Percentiles rank a stretch among this genome's conserved stretches.
Conservation (phyloP, 495 filamentous ascomycete species). For the Cudoniella acicularis region DNA sequence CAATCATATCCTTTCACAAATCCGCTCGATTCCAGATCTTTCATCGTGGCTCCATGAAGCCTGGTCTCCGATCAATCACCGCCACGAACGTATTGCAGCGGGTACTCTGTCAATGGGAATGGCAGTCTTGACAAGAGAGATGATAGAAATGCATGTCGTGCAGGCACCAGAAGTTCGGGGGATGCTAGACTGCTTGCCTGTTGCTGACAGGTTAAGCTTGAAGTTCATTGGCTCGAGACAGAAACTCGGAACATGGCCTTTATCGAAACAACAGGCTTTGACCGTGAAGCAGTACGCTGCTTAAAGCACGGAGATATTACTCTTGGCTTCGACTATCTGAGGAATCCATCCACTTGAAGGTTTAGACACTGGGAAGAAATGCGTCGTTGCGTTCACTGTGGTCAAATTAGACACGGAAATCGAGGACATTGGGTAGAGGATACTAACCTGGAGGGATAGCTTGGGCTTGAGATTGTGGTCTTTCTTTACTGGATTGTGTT, state of each 20-base stretch:
- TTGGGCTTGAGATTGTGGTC: not conserved
- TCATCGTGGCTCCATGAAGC: slow-evolving; percentile 8
- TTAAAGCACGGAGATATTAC: not conserved
- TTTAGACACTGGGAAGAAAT: too few relatives aligned
- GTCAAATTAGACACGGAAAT: not conserved
- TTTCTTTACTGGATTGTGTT: too few relatives aligned
- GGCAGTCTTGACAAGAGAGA: slow-evolving; percentile 16
- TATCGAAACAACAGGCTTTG: slow-evolving; percentile 5
- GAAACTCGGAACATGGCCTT: slow-evolving; percentile 18
- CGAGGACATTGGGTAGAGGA: not conserved
- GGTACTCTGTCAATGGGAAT: slow-evolving; percentile 3
- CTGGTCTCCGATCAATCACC: slow-evolving; percentile 2
- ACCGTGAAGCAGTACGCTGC: not conserved
- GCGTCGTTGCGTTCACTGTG: not conserved
- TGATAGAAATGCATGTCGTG: slow-evolving; percentile 21
- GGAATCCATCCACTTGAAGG: not conserved
- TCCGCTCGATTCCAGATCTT: not conserved
- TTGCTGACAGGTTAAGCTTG: not conserved
- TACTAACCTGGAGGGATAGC: not conserved
- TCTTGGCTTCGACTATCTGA: not conserved
- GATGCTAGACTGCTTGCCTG: slow-evolving; percentile 17
- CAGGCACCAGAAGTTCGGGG: slow-evolving; percentile 11
- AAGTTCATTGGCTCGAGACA: slow-evolving; percentile 16
- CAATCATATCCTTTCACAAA: slow-evolving; percentile 2
- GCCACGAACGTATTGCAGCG: slow-evolving; percentile 12